Evolutionary conservation across 2,329 filamentous ascomycete species (phyloP).

Genomic region (Ophiostoma sp.): DNA sequence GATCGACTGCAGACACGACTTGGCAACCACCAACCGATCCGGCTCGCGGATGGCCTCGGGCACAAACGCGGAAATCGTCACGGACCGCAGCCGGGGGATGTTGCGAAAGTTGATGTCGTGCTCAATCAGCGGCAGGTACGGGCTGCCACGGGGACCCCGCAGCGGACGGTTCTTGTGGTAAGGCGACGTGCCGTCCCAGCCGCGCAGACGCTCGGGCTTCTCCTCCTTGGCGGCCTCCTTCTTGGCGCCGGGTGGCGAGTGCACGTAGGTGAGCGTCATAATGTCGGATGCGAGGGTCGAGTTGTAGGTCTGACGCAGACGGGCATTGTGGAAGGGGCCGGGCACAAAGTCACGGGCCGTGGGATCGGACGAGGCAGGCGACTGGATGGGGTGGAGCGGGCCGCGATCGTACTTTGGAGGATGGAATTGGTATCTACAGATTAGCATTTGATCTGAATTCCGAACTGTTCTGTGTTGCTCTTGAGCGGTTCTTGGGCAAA

Average conservation of each 20-base stretch:
- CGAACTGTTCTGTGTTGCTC: too few species aligned
- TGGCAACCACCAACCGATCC: slow-evolving; percentile 72
- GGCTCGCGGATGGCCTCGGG: slow-evolving; percentile 66
- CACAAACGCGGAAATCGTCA: slow-evolving; percentile 74
- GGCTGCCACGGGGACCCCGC: slow-evolving; percentile 78
- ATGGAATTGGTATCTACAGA: slow-evolving; percentile 80
- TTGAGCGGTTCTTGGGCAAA: slow-evolving; percentile 21
- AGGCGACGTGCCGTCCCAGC: slow-evolving; percentile 85
- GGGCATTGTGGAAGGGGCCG: slow-evolving; percentile 82
- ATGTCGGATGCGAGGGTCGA: slow-evolving; percentile 81
- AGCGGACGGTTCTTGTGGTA: slow-evolving; percentile 90
- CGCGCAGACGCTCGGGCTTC: slow-evolving; percentile 61
- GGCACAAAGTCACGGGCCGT: slow-evolving; percentile 82
- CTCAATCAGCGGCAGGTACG: slow-evolving; percentile 66
- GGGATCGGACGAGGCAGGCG: slow-evolving; percentile 79
- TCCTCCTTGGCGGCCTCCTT: slow-evolving; percentile 39
- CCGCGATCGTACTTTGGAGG: slow-evolving; percentile 93
- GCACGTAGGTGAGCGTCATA: slow-evolving; percentile 81
- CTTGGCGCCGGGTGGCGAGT: slow-evolving; percentile 71
- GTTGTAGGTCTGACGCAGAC: slow-evolving; percentile 85
- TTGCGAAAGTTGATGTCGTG: slow-evolving; percentile 73
- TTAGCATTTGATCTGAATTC: background rate
- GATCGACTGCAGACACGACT: slow-evolving; percentile 79
- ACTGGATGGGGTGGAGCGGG: slow-evolving; percentile 86
- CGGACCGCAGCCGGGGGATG: slow-evolving; percentile 72